Percentiles rank a stretch among this genome's conserved stretches.
Conservation (phyloP, 1,284 basidiomycete species). For the Taiwanofungus camphoratus region DNA sequence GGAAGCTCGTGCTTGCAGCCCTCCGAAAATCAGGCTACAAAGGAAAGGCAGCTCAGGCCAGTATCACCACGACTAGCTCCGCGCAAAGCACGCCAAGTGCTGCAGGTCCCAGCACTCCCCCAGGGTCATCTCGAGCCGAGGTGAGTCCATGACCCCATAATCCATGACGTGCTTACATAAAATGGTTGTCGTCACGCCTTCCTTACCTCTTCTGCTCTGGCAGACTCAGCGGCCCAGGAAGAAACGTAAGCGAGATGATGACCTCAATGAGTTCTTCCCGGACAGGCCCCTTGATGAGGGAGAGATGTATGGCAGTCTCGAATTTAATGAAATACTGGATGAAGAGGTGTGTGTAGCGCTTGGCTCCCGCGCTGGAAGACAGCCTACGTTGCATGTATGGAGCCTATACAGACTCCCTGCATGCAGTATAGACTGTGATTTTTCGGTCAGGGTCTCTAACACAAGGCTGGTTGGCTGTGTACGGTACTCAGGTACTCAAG, state of each 20-base stretch:
- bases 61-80: conserved; percentile 3
- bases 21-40: conserved; percentile 59
- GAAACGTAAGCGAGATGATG: conserved; percentile 40
- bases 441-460: not conserved
- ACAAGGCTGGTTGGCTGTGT: not conserved
- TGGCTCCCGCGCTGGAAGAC: not conserved
- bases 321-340: conserved; percentile 68
- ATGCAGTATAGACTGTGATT: not conserved
- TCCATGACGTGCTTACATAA: conserved; percentile 13
- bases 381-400: not conserved
- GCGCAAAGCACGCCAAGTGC: conserved; percentile 2
- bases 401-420: not conserved
- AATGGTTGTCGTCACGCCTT: conserved; percentile 2
- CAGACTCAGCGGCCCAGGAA: conserved; percentile 12
- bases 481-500: conserved; percentile 43
- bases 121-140: conserved; percentile 10
- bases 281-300: conserved; percentile 44
- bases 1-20: conserved; percentile 58
- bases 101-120: conserved; percentile 11
- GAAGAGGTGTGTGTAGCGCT: conserved; percentile 45
- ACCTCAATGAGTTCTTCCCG: conserved; percentile 59
- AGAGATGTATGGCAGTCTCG: conserved; percentile 45
- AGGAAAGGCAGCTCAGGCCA: conserved; percentile 16
- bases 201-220: not conserved
- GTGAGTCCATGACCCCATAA: conserved; percentile 11